phyloP scores from a whole-genome alignment of 495 filamentous ascomycete genomes.

The Sabuloglossum arenarium region DNA sequence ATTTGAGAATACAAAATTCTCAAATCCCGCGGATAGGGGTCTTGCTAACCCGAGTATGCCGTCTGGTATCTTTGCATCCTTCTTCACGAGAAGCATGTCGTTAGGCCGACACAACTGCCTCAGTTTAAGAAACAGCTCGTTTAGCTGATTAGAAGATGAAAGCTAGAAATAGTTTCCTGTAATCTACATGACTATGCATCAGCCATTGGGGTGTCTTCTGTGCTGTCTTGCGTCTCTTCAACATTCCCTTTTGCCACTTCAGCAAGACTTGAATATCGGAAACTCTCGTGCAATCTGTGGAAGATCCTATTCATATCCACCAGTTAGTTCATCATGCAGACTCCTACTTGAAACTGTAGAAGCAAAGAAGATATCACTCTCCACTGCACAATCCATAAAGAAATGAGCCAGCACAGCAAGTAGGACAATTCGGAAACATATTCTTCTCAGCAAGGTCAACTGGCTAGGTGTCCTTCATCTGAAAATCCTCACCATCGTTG shows the following conservation, averaged over 20 bases:
- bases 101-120: slow-evolving; percentile 13
- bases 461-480: neutral
- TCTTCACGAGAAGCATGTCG: slow-evolving; percentile 12
- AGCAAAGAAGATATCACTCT: neutral
- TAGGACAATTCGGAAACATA: neutral
- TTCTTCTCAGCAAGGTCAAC: neutral
- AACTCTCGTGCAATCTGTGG: neutral
- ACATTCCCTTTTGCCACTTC: neutral
- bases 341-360: neutral
- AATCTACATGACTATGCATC: neutral
- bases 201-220: neutral
- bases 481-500: neutral
- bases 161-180: slow-evolving; percentile 4
- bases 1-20: slow-evolving; percentile 18
- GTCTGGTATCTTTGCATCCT: slow-evolving; percentile 15
- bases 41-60: slow-evolving; percentile 4
- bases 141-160: slow-evolving; percentile 17
- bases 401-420: neutral
- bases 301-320: neutral
- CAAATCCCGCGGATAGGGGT: slow-evolving; percentile 16
- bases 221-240: neutral
- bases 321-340: neutral
- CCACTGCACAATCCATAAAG: neutral
- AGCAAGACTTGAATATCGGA: neutral
- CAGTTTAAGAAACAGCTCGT: slow-evolving; percentile 14